phyloP scores from a whole-genome alignment of 139 green algal genomes.

The Picochlorum costavermella region DNA sequence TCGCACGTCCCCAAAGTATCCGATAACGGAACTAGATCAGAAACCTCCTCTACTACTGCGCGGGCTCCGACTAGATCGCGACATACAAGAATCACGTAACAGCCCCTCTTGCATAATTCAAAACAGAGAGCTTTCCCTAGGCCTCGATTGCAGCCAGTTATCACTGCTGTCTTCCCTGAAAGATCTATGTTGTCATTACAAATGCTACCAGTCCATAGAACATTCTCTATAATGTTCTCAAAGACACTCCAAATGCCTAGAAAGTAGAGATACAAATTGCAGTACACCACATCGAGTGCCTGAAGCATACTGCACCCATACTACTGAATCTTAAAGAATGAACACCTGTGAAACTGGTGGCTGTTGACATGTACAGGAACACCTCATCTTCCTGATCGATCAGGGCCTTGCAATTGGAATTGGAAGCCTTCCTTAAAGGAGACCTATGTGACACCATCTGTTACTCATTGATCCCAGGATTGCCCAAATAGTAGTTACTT shows the following conservation, averaged over 20 bases:
- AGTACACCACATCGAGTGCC: neutral
- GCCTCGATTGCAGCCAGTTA: constrained; percentile 31
- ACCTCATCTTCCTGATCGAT: too few relatives aligned
- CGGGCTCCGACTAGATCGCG: constrained; percentile 7
- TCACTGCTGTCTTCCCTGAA: constrained; percentile 4
- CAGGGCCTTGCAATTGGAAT: too few relatives aligned
- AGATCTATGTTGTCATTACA: neutral
- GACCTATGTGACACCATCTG: too few relatives aligned
- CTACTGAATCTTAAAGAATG: too few relatives aligned
- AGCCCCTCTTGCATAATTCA: constrained; percentile 19
- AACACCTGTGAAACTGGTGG: too few relatives aligned
- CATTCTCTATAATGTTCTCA: neutral
- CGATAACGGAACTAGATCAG: neutral
- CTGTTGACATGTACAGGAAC: too few relatives aligned
- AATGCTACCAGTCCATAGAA: neutral
- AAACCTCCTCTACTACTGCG: constrained; percentile 4
- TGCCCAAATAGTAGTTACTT: too few relatives aligned
- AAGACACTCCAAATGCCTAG: neutral
- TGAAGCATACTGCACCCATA: too few relatives aligned
- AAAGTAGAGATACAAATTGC: neutral
- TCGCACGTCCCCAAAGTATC: constrained; percentile 14
- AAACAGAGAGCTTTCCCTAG: constrained; percentile 29
- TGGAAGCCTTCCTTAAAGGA: too few relatives aligned
- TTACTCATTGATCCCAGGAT: too few relatives aligned
- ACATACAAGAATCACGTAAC: constrained; percentile 33